A percentile compares a stretch with the other conserved stretches of the same genome.
Evolutionary conservation across 2,329 filamentous ascomycete genomes (phyloP).

Genomic region (Scytalidium sp.): DNA sequence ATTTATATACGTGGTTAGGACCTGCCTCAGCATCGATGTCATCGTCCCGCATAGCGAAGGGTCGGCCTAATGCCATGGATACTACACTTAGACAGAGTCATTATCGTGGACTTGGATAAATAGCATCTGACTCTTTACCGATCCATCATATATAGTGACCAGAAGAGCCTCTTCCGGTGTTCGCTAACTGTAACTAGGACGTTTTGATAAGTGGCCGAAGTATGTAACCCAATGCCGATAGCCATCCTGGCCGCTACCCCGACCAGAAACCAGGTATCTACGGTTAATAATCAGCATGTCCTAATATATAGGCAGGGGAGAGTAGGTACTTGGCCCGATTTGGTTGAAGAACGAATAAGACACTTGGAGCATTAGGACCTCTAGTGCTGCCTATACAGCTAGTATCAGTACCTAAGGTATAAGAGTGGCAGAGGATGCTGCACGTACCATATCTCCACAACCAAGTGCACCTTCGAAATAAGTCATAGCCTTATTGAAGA

Average conservation of each 20-base stretch:
- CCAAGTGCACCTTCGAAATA: constrained; percentile 37
- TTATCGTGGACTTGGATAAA: constrained; percentile 3
- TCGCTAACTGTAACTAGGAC: constrained; percentile 30
- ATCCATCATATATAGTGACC: constrained; percentile 48
- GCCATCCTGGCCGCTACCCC: constrained; percentile 41
- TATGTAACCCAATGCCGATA: constrained; percentile 40
- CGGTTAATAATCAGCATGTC: too few species aligned
- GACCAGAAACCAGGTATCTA: constrained; percentile 45
- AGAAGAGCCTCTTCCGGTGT: constrained; percentile 40
- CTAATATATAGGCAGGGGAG: neutral
- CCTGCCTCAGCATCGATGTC: constrained; percentile 38
- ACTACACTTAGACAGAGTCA: constrained; percentile 32
- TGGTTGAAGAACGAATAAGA: constrained; percentile 48
- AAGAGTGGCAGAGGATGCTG: neutral
- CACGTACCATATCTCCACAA: constrained; percentile 35
- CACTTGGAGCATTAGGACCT: constrained; percentile 42
- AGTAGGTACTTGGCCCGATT: constrained; percentile 38
- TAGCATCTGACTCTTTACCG: constrained; percentile 20
- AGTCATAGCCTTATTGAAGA: constrained; percentile 41
- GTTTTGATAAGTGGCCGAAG: constrained; percentile 11
- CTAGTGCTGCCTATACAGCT: constrained; percentile 34
- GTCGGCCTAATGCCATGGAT: constrained; percentile 40
- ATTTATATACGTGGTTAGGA: neutral
- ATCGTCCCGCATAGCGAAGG: constrained; percentile 43
- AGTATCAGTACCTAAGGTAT: neutral